A percentile compares a stretch with the other conserved stretches of the same genome.
phyloP scores from a whole-genome alignment of 2,329 filamentous ascomycete genomes.

The Fusarium humuli region DNA sequence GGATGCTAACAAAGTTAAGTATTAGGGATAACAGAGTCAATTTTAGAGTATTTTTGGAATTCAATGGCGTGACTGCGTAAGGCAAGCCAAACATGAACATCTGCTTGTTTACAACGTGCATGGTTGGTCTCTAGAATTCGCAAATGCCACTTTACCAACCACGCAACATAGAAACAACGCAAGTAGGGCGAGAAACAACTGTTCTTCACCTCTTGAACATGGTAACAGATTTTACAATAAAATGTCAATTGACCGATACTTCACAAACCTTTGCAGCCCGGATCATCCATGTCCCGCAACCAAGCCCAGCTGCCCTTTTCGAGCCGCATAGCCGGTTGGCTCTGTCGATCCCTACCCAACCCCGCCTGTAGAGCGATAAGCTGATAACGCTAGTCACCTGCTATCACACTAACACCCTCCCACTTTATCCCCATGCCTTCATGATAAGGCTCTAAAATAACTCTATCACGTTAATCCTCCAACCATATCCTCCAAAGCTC shows the following conservation, averaged over 20 bases:
- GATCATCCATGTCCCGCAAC: background rate
- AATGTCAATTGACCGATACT: background rate
- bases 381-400: background rate
- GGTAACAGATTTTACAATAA: rapidly evolving
- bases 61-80: too few species aligned
- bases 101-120: too few species aligned
- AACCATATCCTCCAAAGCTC: background rate
- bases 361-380: background rate
- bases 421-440: too few species aligned
- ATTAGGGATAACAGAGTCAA: too few species aligned
- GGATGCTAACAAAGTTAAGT: too few species aligned
- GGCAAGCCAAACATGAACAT: too few species aligned
- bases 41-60: too few species aligned
- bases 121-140: too few species aligned
- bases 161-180: too few species aligned
- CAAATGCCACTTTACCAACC: too few species aligned
- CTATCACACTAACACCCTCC: background rate
- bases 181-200: too few species aligned
- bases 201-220: too few species aligned
- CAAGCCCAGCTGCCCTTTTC: background rate
- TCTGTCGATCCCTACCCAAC: background rate
- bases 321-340: background rate
- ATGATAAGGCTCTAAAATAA: background rate
- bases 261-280: background rate
- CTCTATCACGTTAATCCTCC: background rate